Conservation (phyloP, 805 yeast genomes). For the Maudiozyma serrabonitensis region DNA sequence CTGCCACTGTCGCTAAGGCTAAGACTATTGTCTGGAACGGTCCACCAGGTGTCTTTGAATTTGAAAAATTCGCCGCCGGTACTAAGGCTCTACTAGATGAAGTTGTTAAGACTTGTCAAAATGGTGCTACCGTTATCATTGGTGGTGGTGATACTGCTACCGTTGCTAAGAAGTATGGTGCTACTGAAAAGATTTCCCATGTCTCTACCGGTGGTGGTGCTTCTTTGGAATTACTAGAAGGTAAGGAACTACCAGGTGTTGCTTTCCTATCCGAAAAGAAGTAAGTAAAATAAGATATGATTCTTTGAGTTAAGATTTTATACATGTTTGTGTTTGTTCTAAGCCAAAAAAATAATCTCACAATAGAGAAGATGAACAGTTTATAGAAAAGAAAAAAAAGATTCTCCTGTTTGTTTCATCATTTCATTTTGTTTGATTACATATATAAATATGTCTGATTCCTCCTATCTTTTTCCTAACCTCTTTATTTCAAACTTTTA, state of each 20-base stretch:
- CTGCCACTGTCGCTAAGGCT: conserved; percentile 78
- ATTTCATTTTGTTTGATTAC: background rate
- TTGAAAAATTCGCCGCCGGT: conserved; percentile 83
- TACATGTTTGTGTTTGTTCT: too few species aligned
- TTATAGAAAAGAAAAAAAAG: background rate
- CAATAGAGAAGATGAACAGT: background rate
- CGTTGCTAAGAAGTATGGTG: conserved; percentile 96
- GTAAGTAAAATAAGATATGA: conserved; percentile 7
- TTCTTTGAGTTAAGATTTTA: background rate
- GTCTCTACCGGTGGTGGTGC: conserved; percentile 99
- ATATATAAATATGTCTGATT: background rate
- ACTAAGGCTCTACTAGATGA: conserved; percentile 87
- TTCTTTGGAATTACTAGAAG: conserved; percentile 95
- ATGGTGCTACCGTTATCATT: conserved; percentile 90
- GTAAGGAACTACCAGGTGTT: conserved; percentile 98
- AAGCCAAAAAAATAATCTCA: background rate
- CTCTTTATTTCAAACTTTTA: background rate
- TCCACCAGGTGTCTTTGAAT: conserved; percentile 99
- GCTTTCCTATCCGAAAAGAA: conserved; percentile 76
- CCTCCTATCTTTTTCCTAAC: background rate
- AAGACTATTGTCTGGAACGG: conserved; percentile 99
- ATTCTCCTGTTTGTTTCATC: background rate
- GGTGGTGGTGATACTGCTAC: conserved; percentile 99
- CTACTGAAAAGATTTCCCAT: conserved; percentile 91
- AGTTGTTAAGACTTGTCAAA: conserved; percentile 73